Evolutionary conservation across 345 rosid species (phyloP).

Genomic region (Adansonia digitata): DNA sequence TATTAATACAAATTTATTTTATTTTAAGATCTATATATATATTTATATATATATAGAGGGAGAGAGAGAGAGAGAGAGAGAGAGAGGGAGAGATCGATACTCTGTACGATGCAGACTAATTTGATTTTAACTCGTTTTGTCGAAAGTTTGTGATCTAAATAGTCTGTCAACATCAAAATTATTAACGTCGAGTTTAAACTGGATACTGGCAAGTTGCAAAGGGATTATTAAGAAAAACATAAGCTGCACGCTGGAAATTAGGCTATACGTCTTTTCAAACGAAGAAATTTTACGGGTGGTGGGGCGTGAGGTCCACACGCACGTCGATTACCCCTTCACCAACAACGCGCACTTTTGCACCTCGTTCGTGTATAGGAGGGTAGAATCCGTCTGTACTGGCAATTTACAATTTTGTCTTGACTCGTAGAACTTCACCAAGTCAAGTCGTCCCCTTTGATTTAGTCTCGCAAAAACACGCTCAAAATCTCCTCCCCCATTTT

Average conservation of each 20-base stretch:
- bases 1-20: no score
- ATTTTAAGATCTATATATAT: no score
- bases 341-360: neutral
- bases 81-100: no score
- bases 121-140: no score
- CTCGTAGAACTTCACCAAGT: neutral
- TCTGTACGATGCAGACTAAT: no score
- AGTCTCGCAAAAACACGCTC: neutral
- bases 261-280: neutral
- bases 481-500: neutral
- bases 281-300: neutral
- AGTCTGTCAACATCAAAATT: no score
- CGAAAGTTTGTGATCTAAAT: no score
- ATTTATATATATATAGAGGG: no score
- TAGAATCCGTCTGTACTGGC: neutral
- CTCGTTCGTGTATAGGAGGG: no score
- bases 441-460: neutral
- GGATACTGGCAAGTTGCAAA: neutral
- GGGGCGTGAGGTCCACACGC: neutral
- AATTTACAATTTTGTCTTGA: constrained; percentile 6
- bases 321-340: neutral
- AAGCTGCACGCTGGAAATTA: no score
- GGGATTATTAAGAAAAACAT: neutral
- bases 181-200: no score
- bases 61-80: no score